Evolutionary conservation across 257 asterid species (phyloP), one percentile per base, ranked within the genome.

Genomic region (Rhazya stricta): DNA sequence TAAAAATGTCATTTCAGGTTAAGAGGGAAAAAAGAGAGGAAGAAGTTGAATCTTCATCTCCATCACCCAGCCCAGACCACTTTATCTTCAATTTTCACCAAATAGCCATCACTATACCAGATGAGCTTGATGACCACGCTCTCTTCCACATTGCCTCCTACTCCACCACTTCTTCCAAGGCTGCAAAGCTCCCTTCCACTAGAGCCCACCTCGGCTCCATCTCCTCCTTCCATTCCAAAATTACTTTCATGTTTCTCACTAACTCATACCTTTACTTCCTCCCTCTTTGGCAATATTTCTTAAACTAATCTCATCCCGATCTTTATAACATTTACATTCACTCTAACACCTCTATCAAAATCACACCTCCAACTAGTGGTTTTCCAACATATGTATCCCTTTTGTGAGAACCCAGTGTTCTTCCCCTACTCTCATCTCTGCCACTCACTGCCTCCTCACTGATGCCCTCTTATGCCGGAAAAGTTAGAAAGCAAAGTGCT

Each of bases 381-480:
- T 91, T 93, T 72, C 83, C 19, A 84, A 83, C 18, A 82, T 78
- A 46, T 43, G 83, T 21, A 90, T 91, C 71, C 92, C 91, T 0
- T 80, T 96, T 0, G 90, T 89, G 78, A 80, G 93, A n/a, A 94
- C 98, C 0, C 97, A 94, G 41, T 79, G 98, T 67, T 89, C 98
- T 6, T 93, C 98, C 4, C 98, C 98, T 3, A 93, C 96, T 2
- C 80, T 91, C 3, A 81, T 91, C 21, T 91, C 96, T 25, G 96
- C 97, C 51, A 84, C 96, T 3, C 89, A 96, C 46, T 81, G 96
- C 30, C 84, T 91, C 36, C 79, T 91, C 36, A 93, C 97, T 56
- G 84, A 87, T 67, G 97, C 96, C 37, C 78, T 91, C 76, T 77
- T 91, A 4, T n/a, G n/a, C n/a, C n/a, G n/a, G n/a, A n/a, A n/a